Base-by-base conservation (phyloP, 1,139 yeast species). In the Diutina neorugosa region DNA sequence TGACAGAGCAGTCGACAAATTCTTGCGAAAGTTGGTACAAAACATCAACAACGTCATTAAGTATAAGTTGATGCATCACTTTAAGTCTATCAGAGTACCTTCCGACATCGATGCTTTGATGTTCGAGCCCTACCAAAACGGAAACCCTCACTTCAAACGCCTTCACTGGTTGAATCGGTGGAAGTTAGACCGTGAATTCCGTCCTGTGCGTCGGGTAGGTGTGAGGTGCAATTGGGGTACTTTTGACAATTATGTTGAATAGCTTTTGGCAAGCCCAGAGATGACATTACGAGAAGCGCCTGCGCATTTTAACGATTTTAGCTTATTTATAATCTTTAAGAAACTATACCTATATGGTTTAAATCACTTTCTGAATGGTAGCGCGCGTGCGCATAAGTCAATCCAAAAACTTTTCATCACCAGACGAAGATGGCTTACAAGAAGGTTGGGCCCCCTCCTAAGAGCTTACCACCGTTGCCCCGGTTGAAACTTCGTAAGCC, bases 401-500 rank as follows among this genome's bases (percentile, higher is more conserved):
- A 31, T 31, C 37, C 37, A 31, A 31, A 46, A 46, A 46, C 41
- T 46, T 46, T 46, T 46, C 40, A 44, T n/a, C 12, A 40, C 19
- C 43, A n/a, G 9, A n/a, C 37, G n/a, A 27, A 44, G 40, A 67
- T 66, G 70, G 66, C 66, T 48, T 63, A 63, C 59, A 65, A 65
- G 60, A 65, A 65, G 60, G 65, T 65, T 56, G 66, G 65, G 41
- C 66, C 65, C 54, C 64, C 64, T 55, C 50, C 50, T 19, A 65
- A 63, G 63, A 61, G 66, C 62, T 73, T 88, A 54, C 96, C 95
- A 21, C 89, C 91, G 27, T 76, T 88, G 58, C 91, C 90, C 44
- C 75, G 86, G 63, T 74, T 88, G 54, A 79, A 82, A 67, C 88
- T 86, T 56, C 84, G 86, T 66, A 81, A 80, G 58, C 82, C 87